phyloP scores from a whole-genome alignment of 2,329 filamentous ascomycete species.

The Monilinia fructigena region DNA sequence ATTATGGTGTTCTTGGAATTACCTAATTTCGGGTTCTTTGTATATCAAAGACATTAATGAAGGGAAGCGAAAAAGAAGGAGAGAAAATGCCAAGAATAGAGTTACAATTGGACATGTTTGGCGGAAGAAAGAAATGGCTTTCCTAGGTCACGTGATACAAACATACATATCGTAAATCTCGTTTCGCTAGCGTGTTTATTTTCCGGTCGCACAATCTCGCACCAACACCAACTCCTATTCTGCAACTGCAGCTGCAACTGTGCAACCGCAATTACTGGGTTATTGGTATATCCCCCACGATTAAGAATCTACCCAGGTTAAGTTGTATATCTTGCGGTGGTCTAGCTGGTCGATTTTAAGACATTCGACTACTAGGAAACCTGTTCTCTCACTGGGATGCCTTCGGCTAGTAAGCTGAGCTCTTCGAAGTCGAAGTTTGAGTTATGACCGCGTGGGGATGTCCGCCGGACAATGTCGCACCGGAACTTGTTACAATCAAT shows the following conservation, averaged over 20 bases:
- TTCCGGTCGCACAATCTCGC: conserved; percentile 17
- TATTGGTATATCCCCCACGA: not conserved
- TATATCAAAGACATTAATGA: not conserved
- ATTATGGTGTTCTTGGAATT: not conserved
- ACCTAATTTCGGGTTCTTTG: not conserved
- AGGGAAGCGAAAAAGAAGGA: conserved; percentile 16
- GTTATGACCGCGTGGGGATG: conserved; percentile 21
- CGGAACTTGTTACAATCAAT: conserved; percentile 22
- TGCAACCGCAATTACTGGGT: not conserved
- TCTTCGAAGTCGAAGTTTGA: conserved; percentile 5
- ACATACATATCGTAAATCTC: not conserved
- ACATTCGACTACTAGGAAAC: conserved; percentile 13
- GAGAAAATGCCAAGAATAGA: not conserved
- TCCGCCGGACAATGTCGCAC: conserved; percentile 25
- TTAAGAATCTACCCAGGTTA: not conserved
- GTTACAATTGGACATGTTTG: conserved; percentile 13
- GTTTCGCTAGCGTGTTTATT: conserved; percentile 16
- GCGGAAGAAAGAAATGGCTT: not conserved
- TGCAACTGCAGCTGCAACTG: conserved; percentile 6
- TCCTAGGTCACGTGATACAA: not conserved
- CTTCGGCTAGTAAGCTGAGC: conserved; percentile 14
- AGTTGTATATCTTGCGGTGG: conserved; percentile 2
- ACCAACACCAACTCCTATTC: conserved; percentile 3
- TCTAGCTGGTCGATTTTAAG: conserved; percentile 22
- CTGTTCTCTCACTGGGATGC: not conserved